Base-by-base conservation (phyloP, 164 flowering plant genomes). In the Vitis rupestris region DNA sequence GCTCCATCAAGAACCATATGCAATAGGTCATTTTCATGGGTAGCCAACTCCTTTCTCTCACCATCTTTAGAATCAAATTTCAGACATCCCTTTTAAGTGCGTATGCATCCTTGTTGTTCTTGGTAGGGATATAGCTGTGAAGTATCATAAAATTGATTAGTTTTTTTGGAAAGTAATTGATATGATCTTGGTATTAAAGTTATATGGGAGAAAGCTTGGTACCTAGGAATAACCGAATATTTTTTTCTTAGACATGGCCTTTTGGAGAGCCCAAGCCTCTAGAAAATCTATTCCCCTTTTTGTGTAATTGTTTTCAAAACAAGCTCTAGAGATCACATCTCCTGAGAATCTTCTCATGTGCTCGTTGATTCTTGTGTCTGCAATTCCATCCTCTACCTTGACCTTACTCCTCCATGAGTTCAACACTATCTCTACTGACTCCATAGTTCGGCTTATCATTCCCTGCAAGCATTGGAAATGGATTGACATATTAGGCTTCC, bases 101-200 rank as follows among this genome's bases (percentile, higher is more conserved):
- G 88, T 87, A 82, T 44, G 66, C 59, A 56, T 78, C 66, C 53
- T 80, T 79, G 59, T 84, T 85, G 54, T 50, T 72, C 65, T 77
- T 79, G 8, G 78, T 80, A 3, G 86, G 87, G 49, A 86, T 30
- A 60, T 70, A 58, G 11, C 85, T 85, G 64, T 19, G 19, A 19
- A 19, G 19, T 19, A 19, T 19, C 19, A 19, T 10, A 10, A 50
- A 8, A 27, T 9, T 3, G 8, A 53, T 37, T 0, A 69, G 49
- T 0, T 16, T 8, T 31, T 8, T 8, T 19, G 19, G 19, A 19
- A 17, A 61, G 0, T 48, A 19, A 19, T 27, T 17, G n/a, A 2
- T 13, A 17, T 11, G 16, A 11, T 47, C 31, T 23, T 10, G 13
- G 13, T 9, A 3, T 29, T 11, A 2, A 60, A n/a, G 51, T n/a